phyloP scores from a whole-genome alignment of 163 green algal genomes.

The Scenedesmus sp. region DNA sequence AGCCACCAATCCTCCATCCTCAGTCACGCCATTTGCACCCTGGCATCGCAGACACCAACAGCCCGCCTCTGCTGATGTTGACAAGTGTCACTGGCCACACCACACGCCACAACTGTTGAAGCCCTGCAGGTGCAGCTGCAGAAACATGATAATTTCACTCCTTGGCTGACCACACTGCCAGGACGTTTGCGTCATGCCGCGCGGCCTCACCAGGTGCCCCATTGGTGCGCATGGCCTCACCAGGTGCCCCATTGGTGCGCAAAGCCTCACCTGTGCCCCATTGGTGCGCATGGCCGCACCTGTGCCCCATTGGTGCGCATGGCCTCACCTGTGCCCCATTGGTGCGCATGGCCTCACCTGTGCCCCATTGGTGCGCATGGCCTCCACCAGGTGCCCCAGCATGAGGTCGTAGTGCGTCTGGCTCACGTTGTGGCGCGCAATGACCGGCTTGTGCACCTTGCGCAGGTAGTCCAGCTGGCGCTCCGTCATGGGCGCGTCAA shows the following conservation, averaged over 20 bases:
- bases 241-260: constrained; percentile 16
- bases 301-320: not conserved
- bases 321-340: not conserved
- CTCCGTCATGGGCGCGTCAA: constrained; percentile 30
- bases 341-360: constrained; percentile 30
- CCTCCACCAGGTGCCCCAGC: constrained; percentile 23
- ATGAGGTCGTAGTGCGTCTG: constrained; percentile 43
- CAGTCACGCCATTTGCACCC: too few species aligned
- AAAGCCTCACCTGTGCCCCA: constrained; percentile 4
- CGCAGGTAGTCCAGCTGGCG: constrained; percentile 43
- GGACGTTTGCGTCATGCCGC: too few species aligned
- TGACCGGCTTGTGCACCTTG: constrained; percentile 32
- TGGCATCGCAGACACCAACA: too few species aligned
- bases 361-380: constrained; percentile 37
- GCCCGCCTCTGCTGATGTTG: too few species aligned
- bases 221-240: not conserved
- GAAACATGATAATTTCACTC: too few species aligned
- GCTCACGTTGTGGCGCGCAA: constrained; percentile 11
- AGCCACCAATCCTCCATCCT: too few species aligned
- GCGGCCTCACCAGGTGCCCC: too few species aligned
- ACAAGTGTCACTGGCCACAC: too few species aligned
- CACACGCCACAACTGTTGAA: too few species aligned
- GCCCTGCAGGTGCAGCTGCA: too few species aligned
- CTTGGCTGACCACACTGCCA: too few species aligned
- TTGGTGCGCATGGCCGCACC: constrained; percentile 24